These are phyloP conservation scores for Phytophthora multivora DNA, from an alignment of 352 stramenopile species.

Conservation along the genomic window DNA sequence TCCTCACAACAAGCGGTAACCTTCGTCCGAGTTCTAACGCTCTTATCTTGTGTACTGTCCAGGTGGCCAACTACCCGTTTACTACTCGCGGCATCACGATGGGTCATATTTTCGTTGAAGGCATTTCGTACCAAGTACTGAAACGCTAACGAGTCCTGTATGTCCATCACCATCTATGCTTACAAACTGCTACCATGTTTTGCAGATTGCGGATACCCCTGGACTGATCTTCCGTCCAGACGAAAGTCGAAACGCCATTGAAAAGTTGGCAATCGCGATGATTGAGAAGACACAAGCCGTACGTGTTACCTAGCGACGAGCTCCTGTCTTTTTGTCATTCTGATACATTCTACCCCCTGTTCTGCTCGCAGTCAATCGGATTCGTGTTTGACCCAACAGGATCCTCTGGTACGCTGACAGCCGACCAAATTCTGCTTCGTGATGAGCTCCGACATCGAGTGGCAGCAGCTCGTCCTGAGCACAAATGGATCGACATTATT, in stretches of 20 bases:
- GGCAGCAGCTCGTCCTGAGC: conserved; percentile 36
- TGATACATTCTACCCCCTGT: too few relatives aligned
- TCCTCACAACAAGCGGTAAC: background rate
- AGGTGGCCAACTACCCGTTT: conserved; percentile 90
- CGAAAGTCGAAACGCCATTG: conserved; percentile 70
- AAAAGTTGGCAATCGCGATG: conserved; percentile 76
- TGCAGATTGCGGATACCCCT: conserved; percentile 82
- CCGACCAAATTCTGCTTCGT: conserved; percentile 69
- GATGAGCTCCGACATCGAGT: conserved; percentile 73
- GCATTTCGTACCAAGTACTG: conserved; percentile 76
- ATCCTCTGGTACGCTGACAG: conserved; percentile 60
- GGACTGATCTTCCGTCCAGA: conserved; percentile 72
- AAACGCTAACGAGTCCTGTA: background rate
- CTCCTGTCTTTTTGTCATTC: too few relatives aligned
- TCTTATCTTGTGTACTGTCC: background rate
- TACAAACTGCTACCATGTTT: conserved; percentile 4
- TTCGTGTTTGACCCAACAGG: conserved; percentile 87
- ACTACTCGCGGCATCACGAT: conserved; percentile 89
- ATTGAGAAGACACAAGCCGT: conserved; percentile 79
- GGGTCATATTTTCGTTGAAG: conserved; percentile 86
- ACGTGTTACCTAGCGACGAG: conserved; percentile 4
- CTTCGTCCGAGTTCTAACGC: background rate
- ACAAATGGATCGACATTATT: conserved; percentile 86
- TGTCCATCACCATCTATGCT: background rate
- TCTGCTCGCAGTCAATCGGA: conserved; percentile 61